Evolutionary conservation across 805 yeast species (phyloP).

Genomic region (Ascoidea asiatica): DNA sequence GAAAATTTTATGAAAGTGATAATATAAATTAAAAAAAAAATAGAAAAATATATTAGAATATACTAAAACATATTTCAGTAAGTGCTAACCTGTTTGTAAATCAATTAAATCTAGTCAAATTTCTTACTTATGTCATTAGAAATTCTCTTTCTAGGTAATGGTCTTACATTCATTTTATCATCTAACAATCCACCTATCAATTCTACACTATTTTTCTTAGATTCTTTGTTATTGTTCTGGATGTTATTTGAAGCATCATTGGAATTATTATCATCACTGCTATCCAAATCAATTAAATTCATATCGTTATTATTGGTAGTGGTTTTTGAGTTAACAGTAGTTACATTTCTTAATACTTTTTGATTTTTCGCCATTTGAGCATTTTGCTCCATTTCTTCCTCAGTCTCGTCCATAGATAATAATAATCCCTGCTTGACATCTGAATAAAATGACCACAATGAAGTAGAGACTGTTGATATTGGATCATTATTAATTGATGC

Average conservation of each 20-base stretch:
- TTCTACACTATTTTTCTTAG: too few species aligned
- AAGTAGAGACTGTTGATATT: slow-evolving; percentile 4
- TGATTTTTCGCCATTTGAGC: not conserved
- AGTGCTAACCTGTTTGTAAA: too few species aligned
- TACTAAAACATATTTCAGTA: too few species aligned
- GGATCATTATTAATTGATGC: slow-evolving; percentile 5
- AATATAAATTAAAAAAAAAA: too few species aligned
- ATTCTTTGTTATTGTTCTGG: too few species aligned
- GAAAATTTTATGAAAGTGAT: too few species aligned
- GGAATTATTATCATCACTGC: slow-evolving; percentile 12
- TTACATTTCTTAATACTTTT: not conserved
- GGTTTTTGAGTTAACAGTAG: not conserved
- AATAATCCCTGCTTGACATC: slow-evolving; percentile 11
- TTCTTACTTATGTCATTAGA: not conserved
- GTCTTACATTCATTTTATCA: not conserved
- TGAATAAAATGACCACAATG: slow-evolving; percentile 9
- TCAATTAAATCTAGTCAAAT: not conserved
- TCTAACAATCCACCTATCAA: too few species aligned
- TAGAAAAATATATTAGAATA: too few species aligned
- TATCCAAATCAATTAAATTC: slow-evolving; percentile 8
- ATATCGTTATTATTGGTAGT: not conserved
- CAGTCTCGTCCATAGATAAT: slow-evolving; percentile 8
- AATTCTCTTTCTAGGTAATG: not conserved
- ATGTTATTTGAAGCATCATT: too few species aligned
- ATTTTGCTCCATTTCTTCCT: not conserved